Conservation (phyloP, 1,284 basidiomycete genomes). For the Ceratobasidium sp. region DNA sequence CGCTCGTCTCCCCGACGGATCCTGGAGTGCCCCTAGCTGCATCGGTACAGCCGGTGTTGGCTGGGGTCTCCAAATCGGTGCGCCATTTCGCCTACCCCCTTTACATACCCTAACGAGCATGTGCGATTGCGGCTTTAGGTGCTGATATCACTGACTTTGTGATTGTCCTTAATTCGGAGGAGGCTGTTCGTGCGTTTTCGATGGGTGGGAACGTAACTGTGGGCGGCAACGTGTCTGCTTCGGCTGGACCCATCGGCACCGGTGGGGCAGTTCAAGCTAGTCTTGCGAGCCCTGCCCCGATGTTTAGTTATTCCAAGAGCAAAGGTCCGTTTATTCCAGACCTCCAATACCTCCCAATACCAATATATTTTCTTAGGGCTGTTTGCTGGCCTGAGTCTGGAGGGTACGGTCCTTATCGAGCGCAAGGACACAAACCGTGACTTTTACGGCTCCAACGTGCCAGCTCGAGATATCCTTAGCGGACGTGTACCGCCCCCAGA, state of each 20-base stretch:
- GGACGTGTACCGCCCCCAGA: conserved; percentile 97
- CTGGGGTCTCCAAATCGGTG: conserved; percentile 96
- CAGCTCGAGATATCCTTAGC: conserved; percentile 89
- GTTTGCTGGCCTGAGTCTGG: conserved; percentile 94
- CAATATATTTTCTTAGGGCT: too few relatives aligned
- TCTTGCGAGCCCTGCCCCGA: conserved; percentile 92
- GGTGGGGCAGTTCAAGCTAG: conserved; percentile 92
- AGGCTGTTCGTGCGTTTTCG: conserved; percentile 95
- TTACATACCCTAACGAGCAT: background rate
- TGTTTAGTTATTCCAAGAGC: conserved; percentile 97
- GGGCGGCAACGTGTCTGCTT: conserved; percentile 86
- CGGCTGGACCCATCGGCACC: conserved; percentile 94
- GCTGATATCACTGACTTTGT: conserved; percentile 68
- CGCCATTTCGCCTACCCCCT: conserved; percentile 54
- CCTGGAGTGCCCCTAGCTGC: conserved; percentile 97
- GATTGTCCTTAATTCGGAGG: conserved; percentile 96
- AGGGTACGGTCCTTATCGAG: conserved; percentile 95
- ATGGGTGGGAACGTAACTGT: conserved; percentile 97
- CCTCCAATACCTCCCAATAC: conserved; percentile 18
- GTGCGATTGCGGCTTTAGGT: conserved; percentile 11
- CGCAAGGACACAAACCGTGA: conserved; percentile 94
- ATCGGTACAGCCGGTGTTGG: conserved; percentile 98
- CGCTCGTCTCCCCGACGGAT: conserved; percentile 93
- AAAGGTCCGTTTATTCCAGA: conserved; percentile 71
- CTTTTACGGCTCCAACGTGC: conserved; percentile 94